Percentiles rank a stretch among this genome's conserved stretches.
Conservation (phyloP, 2,329 filamentous ascomycete genomes). For the Aspergillus cejpii region DNA sequence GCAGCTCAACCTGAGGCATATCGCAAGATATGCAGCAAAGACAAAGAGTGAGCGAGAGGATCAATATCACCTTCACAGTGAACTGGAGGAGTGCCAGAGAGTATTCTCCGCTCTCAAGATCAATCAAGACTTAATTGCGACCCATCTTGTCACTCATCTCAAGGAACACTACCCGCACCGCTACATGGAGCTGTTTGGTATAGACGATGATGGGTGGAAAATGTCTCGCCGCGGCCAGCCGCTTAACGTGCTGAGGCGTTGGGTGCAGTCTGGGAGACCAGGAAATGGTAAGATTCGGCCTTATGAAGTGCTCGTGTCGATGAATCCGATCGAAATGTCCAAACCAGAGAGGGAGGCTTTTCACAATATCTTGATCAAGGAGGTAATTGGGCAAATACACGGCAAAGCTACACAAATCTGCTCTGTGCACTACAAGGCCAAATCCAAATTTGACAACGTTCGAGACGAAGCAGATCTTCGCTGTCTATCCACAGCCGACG, state of each 20-base stretch:
- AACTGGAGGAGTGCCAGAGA: conserved; percentile 12
- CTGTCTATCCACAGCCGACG: conserved; percentile 34
- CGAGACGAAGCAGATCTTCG: conserved; percentile 21
- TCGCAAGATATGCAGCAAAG: conserved; percentile 32
- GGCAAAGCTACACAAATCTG: background rate
- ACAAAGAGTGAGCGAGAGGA: conserved; percentile 22
- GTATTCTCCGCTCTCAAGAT: conserved; percentile 9
- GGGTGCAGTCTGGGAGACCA: background rate
- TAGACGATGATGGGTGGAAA: background rate
- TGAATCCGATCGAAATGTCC: background rate
- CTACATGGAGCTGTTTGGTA: background rate
- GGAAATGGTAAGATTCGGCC: background rate
- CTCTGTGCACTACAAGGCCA: background rate
- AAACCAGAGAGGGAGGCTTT: background rate
- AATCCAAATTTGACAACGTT: conserved; percentile 2
- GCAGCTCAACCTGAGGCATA: conserved; percentile 43
- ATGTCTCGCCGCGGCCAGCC: background rate
- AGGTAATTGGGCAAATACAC: background rate
- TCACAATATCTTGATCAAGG: background rate
- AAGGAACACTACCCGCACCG: background rate
- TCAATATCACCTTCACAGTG: conserved; percentile 2
- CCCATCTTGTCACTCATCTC: background rate
- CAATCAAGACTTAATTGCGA: background rate
- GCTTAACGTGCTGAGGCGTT: background rate
- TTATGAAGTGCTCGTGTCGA: background rate